phyloP scores from a whole-genome alignment of 2,329 filamentous ascomycete species.

The Cladosporium sp. region DNA sequence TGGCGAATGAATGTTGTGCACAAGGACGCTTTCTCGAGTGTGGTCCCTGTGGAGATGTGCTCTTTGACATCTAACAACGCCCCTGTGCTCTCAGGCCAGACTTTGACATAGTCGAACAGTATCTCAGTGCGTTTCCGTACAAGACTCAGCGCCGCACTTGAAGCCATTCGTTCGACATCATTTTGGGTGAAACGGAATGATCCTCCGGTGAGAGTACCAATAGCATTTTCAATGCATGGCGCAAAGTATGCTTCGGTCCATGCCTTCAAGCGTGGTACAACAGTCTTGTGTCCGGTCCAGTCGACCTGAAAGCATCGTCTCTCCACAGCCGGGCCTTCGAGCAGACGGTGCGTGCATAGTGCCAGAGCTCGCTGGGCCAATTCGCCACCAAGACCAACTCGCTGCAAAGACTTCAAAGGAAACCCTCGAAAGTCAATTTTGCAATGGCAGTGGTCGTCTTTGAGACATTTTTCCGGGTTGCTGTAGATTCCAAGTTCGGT shows the following conservation, averaged over 20 bases:
- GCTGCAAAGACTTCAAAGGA: constrained; percentile 40
- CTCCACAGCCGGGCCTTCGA: constrained; percentile 56
- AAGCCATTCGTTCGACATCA: constrained; percentile 64
- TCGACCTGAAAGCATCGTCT: constrained; percentile 57
- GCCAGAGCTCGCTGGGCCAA: constrained; percentile 67
- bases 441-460: constrained; percentile 34
- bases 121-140: constrained; percentile 65
- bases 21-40: constrained; percentile 63
- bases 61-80: constrained; percentile 67
- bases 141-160: constrained; percentile 63
- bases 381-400: constrained; percentile 65
- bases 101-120: constrained; percentile 72
- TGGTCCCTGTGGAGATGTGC: constrained; percentile 62
- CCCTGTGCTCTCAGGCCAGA: constrained; percentile 66
- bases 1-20: constrained; percentile 64
- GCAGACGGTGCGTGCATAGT: constrained; percentile 62
- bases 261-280: constrained; percentile 55
- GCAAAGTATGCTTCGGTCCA: constrained; percentile 68
- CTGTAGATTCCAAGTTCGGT: constrained; percentile 14
- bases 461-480: constrained; percentile 34
- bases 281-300: constrained; percentile 52
- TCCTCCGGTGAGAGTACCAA: constrained; percentile 22
- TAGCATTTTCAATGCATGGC: constrained; percentile 56
- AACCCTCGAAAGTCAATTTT: constrained; percentile 20
- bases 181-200: constrained; percentile 11